These are phyloP conservation scores for Massospora cicadina DNA, from an alignment of 371 early-diverging fungal species.

Conservation along the genomic window DNA sequence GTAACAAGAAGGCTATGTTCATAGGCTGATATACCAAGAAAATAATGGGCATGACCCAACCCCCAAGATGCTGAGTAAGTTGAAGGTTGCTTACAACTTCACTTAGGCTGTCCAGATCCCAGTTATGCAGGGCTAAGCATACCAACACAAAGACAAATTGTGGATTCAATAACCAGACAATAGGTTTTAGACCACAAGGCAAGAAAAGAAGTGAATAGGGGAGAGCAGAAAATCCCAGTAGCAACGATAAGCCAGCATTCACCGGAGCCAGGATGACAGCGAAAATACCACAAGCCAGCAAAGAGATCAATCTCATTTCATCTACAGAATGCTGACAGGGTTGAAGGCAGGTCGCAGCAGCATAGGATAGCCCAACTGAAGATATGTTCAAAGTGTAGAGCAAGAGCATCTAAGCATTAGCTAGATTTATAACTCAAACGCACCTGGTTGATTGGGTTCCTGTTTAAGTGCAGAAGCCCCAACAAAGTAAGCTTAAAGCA, in stretches of 20 bases:
- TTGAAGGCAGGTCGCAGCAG: not conserved
- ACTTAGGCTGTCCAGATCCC: not conserved
- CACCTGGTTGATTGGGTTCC: not conserved
- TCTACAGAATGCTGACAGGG: not conserved
- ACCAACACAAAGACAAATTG: not conserved
- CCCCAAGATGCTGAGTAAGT: not conserved
- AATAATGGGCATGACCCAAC: not conserved
- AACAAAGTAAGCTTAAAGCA: not conserved
- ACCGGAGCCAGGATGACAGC: not conserved
- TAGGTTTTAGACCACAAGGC: not conserved
- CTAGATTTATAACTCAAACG: not conserved
- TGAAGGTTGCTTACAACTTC: not conserved
- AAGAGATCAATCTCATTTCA: not conserved
- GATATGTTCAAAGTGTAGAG: not conserved
- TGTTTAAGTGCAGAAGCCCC: not conserved
- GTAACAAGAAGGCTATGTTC: not conserved
- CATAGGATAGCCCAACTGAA: not conserved
- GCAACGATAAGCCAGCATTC: not conserved
- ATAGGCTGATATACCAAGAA: not conserved
- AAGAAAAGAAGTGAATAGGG: not conserved
- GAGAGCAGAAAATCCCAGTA: constrained; percentile 1
- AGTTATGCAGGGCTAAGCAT: not conserved
- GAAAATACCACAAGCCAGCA: not conserved
- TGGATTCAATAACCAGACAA: not conserved
- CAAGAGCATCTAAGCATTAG: not conserved